Conservation (phyloP, 225 moss, liverwort and hornwort species). For the Climacium dendroides region DNA sequence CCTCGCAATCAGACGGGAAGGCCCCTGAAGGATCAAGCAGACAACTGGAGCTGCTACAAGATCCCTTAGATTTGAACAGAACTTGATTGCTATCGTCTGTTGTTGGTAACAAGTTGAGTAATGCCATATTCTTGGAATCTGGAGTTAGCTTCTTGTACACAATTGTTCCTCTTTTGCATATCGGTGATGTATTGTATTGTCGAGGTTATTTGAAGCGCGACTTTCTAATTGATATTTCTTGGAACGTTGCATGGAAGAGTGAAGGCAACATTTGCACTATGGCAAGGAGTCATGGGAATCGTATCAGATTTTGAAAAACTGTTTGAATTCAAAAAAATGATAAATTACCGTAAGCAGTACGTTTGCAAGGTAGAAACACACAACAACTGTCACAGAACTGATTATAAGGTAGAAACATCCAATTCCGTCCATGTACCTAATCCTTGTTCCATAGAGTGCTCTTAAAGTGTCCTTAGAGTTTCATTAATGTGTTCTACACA, state of each 20-base stretch:
- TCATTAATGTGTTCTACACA: too few species aligned
- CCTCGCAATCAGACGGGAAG: constrained; percentile 26
- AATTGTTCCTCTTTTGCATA: background rate
- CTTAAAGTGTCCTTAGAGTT: too few species aligned
- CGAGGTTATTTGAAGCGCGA: background rate
- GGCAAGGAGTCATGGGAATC: background rate
- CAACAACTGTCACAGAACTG: background rate
- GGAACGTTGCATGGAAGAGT: background rate
- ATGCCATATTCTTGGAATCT: background rate
- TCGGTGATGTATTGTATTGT: background rate
- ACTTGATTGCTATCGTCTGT: constrained; percentile 22
- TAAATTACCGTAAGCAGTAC: background rate
- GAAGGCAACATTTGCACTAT: background rate
- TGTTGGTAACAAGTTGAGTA: constrained; percentile 9
- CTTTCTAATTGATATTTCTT: background rate
- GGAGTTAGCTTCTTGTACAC: background rate
- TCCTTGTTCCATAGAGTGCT: too few species aligned
- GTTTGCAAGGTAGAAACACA: background rate
- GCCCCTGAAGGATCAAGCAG: constrained; percentile 26
- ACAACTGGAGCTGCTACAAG: constrained; percentile 61
- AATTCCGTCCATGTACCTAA: too few species aligned
- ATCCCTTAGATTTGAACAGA: constrained; percentile 77
- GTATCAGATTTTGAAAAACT: background rate
- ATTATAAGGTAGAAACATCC: too few species aligned
- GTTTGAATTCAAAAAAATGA: background rate